Conservation (phyloP, 495 filamentous ascomycete genomes). For the Diplogelasinospora grovesii region DNA sequence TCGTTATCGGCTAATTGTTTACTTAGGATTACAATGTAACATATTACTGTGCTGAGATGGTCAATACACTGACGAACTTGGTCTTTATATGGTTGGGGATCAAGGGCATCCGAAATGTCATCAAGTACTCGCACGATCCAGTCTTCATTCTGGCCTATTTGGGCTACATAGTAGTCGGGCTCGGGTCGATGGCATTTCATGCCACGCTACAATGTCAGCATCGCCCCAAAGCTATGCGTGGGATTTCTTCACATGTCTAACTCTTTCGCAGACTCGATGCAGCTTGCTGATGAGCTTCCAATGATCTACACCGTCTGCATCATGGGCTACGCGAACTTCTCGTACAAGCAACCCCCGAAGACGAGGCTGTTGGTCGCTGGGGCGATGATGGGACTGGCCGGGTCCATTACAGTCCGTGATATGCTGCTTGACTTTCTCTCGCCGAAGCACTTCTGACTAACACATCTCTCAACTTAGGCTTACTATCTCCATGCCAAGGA, state of each 20-base stretch:
- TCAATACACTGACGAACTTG: slow-evolving; percentile 68
- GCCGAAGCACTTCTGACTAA: too few species aligned
- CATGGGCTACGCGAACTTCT: slow-evolving; percentile 75
- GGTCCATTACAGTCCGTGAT: slow-evolving; percentile 65
- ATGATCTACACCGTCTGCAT: slow-evolving; percentile 99
- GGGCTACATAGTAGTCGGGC: slow-evolving; percentile 74
- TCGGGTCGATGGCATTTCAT: slow-evolving; percentile 78
- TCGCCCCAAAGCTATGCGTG: background rate
- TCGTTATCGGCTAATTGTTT: background rate
- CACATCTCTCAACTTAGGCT: slow-evolving; percentile 34
- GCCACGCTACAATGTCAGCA: slow-evolving; percentile 70
- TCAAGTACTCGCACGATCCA: slow-evolving; percentile 60
- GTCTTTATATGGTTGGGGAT: slow-evolving; percentile 68
- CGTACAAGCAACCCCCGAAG: slow-evolving; percentile 54
- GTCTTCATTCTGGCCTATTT: slow-evolving; percentile 66
- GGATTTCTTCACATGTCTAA: slow-evolving; percentile 6
- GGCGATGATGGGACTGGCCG: slow-evolving; percentile 53
- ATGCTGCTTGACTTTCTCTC: too few species aligned
- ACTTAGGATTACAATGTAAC: slow-evolving; percentile 42
- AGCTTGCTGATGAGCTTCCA: slow-evolving; percentile 89
- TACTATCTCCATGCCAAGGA: slow-evolving; percentile 95
- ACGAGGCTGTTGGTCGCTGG: slow-evolving; percentile 53
- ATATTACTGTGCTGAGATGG: slow-evolving; percentile 40
- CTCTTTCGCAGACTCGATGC: slow-evolving; percentile 74
- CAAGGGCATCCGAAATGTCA: slow-evolving; percentile 65